Percentiles rank a stretch among this genome's conserved stretches.
These are phyloP conservation scores for Penicillium occitanis DNA, from an alignment of 2,329 filamentous ascomycete genomes.

Conservation along the genomic window DNA sequence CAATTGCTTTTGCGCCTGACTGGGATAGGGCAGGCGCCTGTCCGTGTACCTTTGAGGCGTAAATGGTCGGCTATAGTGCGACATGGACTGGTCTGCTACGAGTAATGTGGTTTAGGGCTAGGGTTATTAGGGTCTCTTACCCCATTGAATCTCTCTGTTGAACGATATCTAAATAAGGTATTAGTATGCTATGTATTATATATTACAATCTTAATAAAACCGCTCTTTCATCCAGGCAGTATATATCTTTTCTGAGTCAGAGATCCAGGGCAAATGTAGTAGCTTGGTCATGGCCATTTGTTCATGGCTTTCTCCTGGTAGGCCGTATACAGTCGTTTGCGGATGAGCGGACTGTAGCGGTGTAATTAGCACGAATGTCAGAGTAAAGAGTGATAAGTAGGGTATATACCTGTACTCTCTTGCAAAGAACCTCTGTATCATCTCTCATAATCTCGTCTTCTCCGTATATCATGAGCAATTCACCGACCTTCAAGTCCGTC, in stretches of 20 bases:
- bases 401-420: constrained; percentile 10
- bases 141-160: no score
- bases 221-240: constrained; percentile 18
- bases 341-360: constrained; percentile 6
- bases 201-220: constrained; percentile 7
- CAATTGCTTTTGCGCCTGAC: not conserved
- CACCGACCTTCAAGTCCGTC: constrained; percentile 15
- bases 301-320: constrained; percentile 16
- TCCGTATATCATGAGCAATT: constrained; percentile 15
- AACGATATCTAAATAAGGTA: not conserved
- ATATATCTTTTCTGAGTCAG: constrained; percentile 13
- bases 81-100: not conserved
- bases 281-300: constrained; percentile 15
- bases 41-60: not conserved
- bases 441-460: constrained; percentile 18
- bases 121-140: not conserved
- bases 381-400: not conserved
- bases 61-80: no score
- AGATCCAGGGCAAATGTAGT: not conserved
- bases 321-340: constrained; percentile 13
- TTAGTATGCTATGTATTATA: not conserved
- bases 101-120: not conserved
- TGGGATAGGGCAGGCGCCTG: not conserved
- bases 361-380: not conserved
- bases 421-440: constrained; percentile 8